These are phyloP conservation scores for Globisporangium ultimum DNA, from an alignment of 352 stramenopile genomes.

Conservation along the genomic window DNA sequence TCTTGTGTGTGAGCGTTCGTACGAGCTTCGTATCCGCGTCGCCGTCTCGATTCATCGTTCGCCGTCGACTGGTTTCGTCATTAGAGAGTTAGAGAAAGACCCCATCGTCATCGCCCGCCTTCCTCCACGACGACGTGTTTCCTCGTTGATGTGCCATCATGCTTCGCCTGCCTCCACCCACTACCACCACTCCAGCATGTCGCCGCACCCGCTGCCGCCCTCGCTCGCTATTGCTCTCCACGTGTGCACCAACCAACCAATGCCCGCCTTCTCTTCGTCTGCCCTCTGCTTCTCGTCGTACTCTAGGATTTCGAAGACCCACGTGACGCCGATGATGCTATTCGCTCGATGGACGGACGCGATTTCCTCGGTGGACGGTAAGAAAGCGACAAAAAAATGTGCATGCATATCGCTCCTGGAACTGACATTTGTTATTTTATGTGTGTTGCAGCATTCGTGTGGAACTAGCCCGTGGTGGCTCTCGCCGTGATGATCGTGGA, in stretches of 20 bases:
- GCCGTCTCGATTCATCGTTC: background rate
- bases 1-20: no score
- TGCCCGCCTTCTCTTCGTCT: conserved; percentile 30
- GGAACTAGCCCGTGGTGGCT: conserved; percentile 74
- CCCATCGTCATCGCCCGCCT: background rate
- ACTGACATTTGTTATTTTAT: conserved; percentile 1
- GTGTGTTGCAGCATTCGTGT: conserved; percentile 59
- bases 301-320: conserved; percentile 88
- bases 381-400: conserved; percentile 1
- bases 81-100: conserved; percentile 2
- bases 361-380: conserved; percentile 86
- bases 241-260: conserved; percentile 37
- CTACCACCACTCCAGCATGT: conserved; percentile 4
- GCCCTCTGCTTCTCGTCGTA: conserved; percentile 41
- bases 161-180: conserved; percentile 15
- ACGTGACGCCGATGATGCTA: conserved; percentile 82
- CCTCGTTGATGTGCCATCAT: conserved; percentile 33
- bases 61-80: background rate
- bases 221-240: conserved; percentile 24
- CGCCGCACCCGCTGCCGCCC: background rate
- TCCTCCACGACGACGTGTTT: background rate
- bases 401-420: background rate
- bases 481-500: conserved; percentile 47
- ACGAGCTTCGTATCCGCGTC: background rate
- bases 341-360: conserved; percentile 82